These are phyloP conservation scores for Vanderwaltozyma verrucispora DNA, from an alignment of 805 yeast genomes.

Conservation along the genomic window DNA sequence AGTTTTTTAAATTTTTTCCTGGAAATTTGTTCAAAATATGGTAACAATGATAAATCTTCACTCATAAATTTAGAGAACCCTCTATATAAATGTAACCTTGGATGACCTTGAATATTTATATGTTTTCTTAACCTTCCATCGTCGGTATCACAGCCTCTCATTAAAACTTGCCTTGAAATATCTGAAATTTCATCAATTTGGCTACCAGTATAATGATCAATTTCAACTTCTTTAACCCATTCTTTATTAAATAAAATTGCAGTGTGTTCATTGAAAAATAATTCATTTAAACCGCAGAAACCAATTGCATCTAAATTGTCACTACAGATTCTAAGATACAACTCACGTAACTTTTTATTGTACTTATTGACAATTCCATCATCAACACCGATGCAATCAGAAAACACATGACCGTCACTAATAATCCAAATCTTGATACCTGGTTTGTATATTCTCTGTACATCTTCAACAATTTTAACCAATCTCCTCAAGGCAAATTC, in stretches of 20 bases:
- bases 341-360: slow-evolving; percentile 34
- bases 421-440: slow-evolving; percentile 48
- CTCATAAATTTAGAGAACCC: slow-evolving; percentile 52
- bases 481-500: slow-evolving; percentile 33
- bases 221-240: slow-evolving; percentile 23
- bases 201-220: slow-evolving; percentile 32
- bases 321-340: slow-evolving; percentile 32
- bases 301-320: slow-evolving; percentile 28
- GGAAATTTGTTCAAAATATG: slow-evolving; percentile 31
- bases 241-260: slow-evolving; percentile 18
- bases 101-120: slow-evolving; percentile 43
- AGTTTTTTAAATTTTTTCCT: slow-evolving; percentile 41
- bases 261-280: slow-evolving; percentile 28
- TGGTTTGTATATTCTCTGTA: slow-evolving; percentile 38
- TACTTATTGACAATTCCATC: slow-evolving; percentile 43
- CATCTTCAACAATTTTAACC: slow-evolving; percentile 25
- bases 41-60: slow-evolving; percentile 42
- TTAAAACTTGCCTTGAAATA: slow-evolving; percentile 31
- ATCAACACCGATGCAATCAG: slow-evolving; percentile 54
- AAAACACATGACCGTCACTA: slow-evolving; percentile 56
- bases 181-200: slow-evolving; percentile 32
- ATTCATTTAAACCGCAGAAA: slow-evolving; percentile 33
- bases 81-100: slow-evolving; percentile 42
- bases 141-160: slow-evolving; percentile 39
- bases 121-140: slow-evolving; percentile 61